Base-by-base conservation (phyloP, 108 stramenopile genomes). In the Nitzschia inconspicua region DNA sequence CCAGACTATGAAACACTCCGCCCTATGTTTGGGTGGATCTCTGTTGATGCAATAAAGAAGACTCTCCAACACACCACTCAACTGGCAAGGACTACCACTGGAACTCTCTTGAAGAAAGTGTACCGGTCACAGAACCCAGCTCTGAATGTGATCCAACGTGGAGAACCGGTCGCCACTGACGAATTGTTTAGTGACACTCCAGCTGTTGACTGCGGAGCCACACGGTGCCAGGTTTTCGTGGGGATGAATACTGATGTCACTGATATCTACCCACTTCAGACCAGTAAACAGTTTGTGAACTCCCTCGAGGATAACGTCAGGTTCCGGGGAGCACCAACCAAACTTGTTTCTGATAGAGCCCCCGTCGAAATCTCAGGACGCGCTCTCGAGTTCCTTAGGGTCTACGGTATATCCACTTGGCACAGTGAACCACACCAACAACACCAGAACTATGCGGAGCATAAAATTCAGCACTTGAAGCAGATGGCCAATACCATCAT, bases 381-480 rank as follows among this genome's bases (percentile, higher is more conserved):
- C 13, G 69, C 66, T n/a, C 18, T 58, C 26, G 56, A 64, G 6
- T 3, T 60, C 0, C 58, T 70, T 2, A 64, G 75, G 31, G 8
- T 18, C 2, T 29, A 60, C 1, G 59, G 42, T 19, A 71, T 70
- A 27, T 14, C n/a, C 3, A 18, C 25, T 1, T 66, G 50, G 64
- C 63, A 66, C 7, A 49, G 29, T 34, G 74, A 75, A 47, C 63
- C 68, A 9, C 16, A 58, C 18, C 27, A 69, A 13, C 74, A 59
- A 47, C 49, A 66, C 11, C 74, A 75, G 46, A 75, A 75, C 47
- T 13, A 23, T 36, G 67, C 62, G 8, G 74, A 75, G 55, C 50
- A 42, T 19, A 50, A 61, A 8, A 37, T 31, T 22, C 41, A 62
- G 25, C 16, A 19, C 19, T 20, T 68, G 11, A 74, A 74, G 32